Percentiles rank a stretch among this genome's conserved stretches.
phyloP scores from a whole-genome alignment of 1,139 yeast species.

The Lodderomyces parapsilosis region DNA sequence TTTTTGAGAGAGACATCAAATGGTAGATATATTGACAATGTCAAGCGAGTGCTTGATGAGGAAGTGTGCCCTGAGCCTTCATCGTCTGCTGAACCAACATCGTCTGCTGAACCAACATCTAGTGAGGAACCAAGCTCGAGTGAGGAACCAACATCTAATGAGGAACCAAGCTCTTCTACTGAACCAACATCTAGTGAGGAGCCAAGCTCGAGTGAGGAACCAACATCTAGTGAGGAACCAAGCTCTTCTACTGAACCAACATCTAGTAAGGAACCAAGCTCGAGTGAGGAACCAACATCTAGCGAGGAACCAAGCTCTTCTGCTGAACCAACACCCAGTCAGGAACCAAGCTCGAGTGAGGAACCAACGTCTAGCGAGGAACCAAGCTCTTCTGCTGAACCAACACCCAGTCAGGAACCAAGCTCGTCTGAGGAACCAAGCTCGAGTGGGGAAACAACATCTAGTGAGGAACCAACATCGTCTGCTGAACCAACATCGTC shows the following conservation, averaged over 20 bases:
- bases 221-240: background rate
- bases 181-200: background rate
- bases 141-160: background rate
- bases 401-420: no score
- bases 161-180: background rate
- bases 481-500: no score
- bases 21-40: constrained; percentile 15
- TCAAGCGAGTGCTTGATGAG: constrained; percentile 12
- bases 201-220: background rate
- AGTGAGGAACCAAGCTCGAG: background rate
- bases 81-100: constrained; percentile 3
- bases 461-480: no score
- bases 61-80: constrained; percentile 12
- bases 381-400: no score
- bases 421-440: no score
- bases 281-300: background rate
- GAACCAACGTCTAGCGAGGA: no score
- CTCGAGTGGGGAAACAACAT: no score
- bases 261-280: no score
- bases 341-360: no score
- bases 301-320: background rate
- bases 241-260: background rate
- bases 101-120: background rate
- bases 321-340: background rate
- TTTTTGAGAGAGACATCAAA: constrained; percentile 42